A percentile compares a stretch with the other conserved stretches of the same genome.
These are phyloP conservation scores for Quercus lobata DNA, from an alignment of 331 rosid species.

Conservation along the genomic window DNA sequence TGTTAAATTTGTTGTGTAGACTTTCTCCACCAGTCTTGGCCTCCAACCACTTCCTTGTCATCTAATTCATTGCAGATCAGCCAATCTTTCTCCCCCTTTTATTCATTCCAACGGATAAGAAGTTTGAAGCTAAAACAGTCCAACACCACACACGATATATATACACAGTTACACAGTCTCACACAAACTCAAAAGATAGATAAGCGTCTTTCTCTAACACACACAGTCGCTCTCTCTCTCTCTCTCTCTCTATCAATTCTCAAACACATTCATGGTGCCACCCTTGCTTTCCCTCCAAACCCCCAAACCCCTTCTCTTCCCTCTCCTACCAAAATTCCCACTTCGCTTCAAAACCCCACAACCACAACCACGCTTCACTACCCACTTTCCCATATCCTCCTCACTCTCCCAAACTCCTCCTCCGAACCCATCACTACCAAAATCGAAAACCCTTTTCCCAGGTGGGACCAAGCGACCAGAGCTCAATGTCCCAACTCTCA, in stretches of 20 bases:
- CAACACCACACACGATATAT: neutral
- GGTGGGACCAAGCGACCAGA: conserved; percentile 90
- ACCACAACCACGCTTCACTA: conserved; percentile 3
- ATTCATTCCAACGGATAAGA: neutral
- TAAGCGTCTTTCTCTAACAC: neutral
- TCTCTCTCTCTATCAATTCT: neutral
- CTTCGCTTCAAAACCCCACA: conserved; percentile 23
- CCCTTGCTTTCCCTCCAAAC: conserved; percentile 28
- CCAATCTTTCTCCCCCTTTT: neutral
- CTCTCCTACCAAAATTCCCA: conserved; percentile 17
- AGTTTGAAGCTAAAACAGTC: no score
- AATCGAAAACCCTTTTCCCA: conserved; percentile 63
- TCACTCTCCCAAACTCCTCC: conserved; percentile 32
- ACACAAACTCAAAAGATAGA: neutral
- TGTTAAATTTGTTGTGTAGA: no score
- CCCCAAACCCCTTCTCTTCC: conserved; percentile 26
- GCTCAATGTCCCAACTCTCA: conserved; percentile 57
- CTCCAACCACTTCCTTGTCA: no score
- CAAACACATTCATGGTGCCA: conserved; percentile 27
- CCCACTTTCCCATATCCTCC: conserved; percentile 19
- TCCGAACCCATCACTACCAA: conserved; percentile 27
- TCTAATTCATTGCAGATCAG: neutral
- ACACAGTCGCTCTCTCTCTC: neutral
- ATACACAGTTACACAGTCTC: neutral
- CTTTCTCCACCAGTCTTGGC: no score